Conservation (phyloP, 192 early-diverging fungal species). For the Coemansia sp. region DNA sequence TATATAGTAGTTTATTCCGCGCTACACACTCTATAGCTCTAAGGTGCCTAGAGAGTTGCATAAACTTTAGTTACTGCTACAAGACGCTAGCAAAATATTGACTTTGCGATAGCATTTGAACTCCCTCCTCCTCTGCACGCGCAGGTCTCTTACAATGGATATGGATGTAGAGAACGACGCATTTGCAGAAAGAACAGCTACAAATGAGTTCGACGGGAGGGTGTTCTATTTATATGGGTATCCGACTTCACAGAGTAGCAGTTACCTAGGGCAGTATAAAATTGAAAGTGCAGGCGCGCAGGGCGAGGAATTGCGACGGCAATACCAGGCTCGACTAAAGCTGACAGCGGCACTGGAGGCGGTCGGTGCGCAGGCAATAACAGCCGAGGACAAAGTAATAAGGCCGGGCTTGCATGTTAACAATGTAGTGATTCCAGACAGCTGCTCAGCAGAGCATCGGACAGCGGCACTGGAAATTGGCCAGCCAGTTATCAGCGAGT, state of each 20-base stretch:
- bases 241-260: conserved; percentile 1
- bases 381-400: not conserved
- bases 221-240: conserved; percentile 32
- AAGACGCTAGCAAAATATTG: not conserved
- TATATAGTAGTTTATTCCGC: not conserved
- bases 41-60: not conserved
- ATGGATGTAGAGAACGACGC: conserved; percentile 14
- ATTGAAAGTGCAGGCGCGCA: conserved; percentile 31
- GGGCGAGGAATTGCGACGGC: conserved; percentile 34
- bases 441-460: conserved; percentile 12
- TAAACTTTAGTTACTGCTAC: not conserved
- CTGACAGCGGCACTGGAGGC: conserved; percentile 10
- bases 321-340: conserved; percentile 15
- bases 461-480: conserved; percentile 13
- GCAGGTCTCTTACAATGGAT: not conserved
- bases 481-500: conserved; percentile 25
- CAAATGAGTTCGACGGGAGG: conserved; percentile 9
- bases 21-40: not conserved
- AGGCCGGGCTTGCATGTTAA: conserved; percentile 5
- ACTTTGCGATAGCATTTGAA: not conserved
- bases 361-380: conserved; percentile 17
- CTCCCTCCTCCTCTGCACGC: not conserved
- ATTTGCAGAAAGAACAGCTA: not conserved
- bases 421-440: conserved; percentile 27
- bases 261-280: conserved; percentile 1